Conservation (phyloP, 345 rosid genomes). For the Trapa bicornis region DNA sequence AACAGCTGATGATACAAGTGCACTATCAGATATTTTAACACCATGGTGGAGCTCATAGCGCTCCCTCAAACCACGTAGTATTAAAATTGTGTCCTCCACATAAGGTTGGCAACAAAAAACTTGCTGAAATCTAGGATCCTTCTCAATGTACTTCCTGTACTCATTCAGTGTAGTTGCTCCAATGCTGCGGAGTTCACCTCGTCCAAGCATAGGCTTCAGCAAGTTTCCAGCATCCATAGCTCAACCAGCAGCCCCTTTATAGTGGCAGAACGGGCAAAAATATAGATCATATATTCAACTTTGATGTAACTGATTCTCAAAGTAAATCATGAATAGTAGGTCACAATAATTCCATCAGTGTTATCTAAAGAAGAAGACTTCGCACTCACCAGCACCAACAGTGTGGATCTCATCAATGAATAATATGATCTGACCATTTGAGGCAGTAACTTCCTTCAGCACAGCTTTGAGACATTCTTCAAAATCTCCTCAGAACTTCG, state of each 20-base stretch:
- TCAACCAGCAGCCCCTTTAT: conserved; percentile 58
- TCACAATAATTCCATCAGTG: not conserved
- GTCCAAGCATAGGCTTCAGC: conserved; percentile 87
- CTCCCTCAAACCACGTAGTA: conserved; percentile 81
- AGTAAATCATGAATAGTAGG: not conserved
- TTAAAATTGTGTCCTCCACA: conserved; percentile 86
- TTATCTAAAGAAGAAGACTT: not conserved
- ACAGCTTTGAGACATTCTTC: conserved; percentile 85
- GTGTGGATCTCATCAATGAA: conserved; percentile 91
- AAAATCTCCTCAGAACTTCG: conserved; percentile 74
- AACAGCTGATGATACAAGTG: conserved; percentile 85
- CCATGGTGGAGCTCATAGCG: conserved; percentile 89
- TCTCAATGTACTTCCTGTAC: conserved; percentile 82
- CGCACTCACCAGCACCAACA: conserved; percentile 65
- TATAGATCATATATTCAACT: not conserved
- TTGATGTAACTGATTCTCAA: not conserved
- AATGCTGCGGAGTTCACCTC: conserved; percentile 80
- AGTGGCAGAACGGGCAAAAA: not conserved
- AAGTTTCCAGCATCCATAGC: conserved; percentile 96
- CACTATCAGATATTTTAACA: conserved; percentile 78
- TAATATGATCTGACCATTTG: conserved; percentile 79
- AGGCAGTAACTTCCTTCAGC: conserved; percentile 75
- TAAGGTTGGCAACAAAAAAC: conserved; percentile 86
- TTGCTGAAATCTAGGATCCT: conserved; percentile 94
- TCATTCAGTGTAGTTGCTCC: conserved; percentile 90